These are phyloP conservation scores for Lepidium didymum DNA, from an alignment of 345 rosid species.

Conservation along the genomic window DNA sequence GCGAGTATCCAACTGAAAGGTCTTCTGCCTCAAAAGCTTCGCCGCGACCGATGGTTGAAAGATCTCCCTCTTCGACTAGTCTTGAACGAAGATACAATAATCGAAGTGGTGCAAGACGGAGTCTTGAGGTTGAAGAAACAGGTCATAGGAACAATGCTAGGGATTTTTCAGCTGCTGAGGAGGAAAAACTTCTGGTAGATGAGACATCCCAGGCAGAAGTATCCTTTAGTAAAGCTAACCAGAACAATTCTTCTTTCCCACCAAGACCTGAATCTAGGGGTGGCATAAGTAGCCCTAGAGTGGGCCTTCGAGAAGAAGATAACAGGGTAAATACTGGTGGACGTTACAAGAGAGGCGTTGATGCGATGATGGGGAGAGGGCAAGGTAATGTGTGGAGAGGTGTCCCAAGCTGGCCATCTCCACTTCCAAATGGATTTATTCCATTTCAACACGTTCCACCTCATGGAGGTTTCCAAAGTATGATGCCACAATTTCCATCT, in stretches of 20 bases:
- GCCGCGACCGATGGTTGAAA: constrained; percentile 55
- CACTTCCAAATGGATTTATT: constrained; percentile 75
- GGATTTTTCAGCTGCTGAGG: constrained; percentile 44
- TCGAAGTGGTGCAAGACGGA: constrained; percentile 52
- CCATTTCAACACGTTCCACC: constrained; percentile 88
- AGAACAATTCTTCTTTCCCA: constrained; percentile 47
- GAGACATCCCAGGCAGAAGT: constrained; percentile 59
- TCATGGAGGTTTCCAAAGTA: constrained; percentile 66
- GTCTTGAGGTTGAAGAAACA: constrained; percentile 66
- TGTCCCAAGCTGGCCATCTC: constrained; percentile 72
- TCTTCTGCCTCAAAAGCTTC: constrained; percentile 70
- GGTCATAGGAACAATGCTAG: constrained; percentile 52
- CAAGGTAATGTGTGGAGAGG: constrained; percentile 90
- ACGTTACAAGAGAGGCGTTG: constrained; percentile 64
- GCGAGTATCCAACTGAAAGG: constrained; percentile 60
- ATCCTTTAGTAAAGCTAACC: constrained; percentile 46
- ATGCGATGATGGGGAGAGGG: constrained; percentile 63
- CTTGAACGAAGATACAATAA: constrained; percentile 60
- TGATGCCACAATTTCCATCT: constrained; percentile 77
- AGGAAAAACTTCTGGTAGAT: constrained; percentile 54
- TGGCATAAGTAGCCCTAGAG: constrained; percentile 59
- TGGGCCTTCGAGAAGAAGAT: constrained; percentile 69
- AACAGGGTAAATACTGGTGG: constrained; percentile 37
- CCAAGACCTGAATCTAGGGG: constrained; percentile 58
- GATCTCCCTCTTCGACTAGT: constrained; percentile 77